phyloP scores from a whole-genome alignment of 108 stramenopile species.

The Nitzschia sp. region DNA sequence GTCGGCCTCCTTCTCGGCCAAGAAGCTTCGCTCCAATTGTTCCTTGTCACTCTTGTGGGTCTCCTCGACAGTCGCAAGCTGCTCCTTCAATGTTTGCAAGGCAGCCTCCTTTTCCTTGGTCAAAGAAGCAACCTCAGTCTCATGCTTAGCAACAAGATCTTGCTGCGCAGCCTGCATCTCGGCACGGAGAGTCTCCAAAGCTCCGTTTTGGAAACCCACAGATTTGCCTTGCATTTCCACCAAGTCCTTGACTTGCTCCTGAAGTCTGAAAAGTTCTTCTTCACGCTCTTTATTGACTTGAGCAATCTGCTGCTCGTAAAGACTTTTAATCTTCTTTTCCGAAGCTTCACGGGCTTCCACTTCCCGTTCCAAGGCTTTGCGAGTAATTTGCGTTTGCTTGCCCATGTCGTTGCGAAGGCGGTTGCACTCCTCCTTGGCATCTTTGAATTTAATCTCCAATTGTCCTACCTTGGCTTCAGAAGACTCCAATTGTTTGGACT shows the following conservation, averaged over 20 bases:
- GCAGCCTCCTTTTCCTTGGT: not conserved
- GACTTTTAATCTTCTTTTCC: conserved; percentile 43
- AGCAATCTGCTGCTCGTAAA: conserved; percentile 50
- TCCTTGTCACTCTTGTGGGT: too few relatives aligned
- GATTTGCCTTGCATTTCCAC: not conserved
- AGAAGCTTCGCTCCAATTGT: too few relatives aligned
- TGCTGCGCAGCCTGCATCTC: not conserved
- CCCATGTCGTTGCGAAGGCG: conserved; percentile 26
- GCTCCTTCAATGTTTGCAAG: not conserved
- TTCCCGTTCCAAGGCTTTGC: not conserved
- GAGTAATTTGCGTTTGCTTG: not conserved
- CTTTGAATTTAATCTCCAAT: conserved; percentile 42
- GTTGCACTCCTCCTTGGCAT: conserved; percentile 35
- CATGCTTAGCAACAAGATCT: not conserved
- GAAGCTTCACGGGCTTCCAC: conserved; percentile 41
- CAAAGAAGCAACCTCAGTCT: not conserved
- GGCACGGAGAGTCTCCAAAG: not conserved
- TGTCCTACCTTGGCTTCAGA: conserved; percentile 25
- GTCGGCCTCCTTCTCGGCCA: too few relatives aligned
- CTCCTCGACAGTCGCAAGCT: too few relatives aligned
- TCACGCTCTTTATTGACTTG: conserved; percentile 55
- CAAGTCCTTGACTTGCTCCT: conserved; percentile 20
- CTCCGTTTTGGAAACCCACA: not conserved
- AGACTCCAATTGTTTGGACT: not conserved
- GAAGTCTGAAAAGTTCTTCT: conserved; percentile 60